These are phyloP conservation scores for Coffea eugenioides DNA, from an alignment of 257 asterid genomes.

Conservation along the genomic window DNA sequence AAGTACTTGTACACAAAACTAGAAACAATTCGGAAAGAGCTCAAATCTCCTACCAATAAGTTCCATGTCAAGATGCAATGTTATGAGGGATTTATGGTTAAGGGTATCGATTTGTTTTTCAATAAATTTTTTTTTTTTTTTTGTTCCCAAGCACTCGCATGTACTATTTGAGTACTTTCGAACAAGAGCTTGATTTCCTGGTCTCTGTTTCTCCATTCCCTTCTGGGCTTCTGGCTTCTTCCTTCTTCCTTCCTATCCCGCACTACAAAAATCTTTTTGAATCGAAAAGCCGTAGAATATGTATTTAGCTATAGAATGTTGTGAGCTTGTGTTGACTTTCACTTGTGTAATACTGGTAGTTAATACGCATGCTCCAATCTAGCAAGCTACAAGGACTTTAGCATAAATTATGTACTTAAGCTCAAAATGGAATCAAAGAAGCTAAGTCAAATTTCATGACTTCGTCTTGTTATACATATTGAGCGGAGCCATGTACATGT, in stretches of 20 bases:
- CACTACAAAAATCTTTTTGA: background rate
- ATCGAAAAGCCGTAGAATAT: background rate
- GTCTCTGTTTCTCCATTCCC: background rate
- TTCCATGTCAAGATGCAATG: background rate
- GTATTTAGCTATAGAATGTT: background rate
- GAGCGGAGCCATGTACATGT: slow-evolving; percentile 3
- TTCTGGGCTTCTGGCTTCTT: background rate
- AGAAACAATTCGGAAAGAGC: background rate
- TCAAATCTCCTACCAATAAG: background rate
- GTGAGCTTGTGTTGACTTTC: background rate
- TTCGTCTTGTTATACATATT: slow-evolving; percentile 21
- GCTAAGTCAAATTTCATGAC: slow-evolving; percentile 1
- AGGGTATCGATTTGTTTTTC: background rate
- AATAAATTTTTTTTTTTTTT: too few species aligned
- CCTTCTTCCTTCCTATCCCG: background rate
- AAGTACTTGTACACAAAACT: background rate
- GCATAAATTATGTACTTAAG: background rate
- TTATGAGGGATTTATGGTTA: background rate
- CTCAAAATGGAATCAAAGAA: background rate
- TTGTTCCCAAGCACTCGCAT: too few species aligned
- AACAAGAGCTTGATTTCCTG: too few species aligned
- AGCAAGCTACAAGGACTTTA: background rate
- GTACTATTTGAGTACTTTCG: too few species aligned
- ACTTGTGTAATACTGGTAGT: background rate
- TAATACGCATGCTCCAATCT: background rate